A percentile compares a stretch with the other conserved stretches of the same genome.
phyloP scores from a whole-genome alignment of 2,329 filamentous ascomycete species.

The Thielaviopsis ethacetica region DNA sequence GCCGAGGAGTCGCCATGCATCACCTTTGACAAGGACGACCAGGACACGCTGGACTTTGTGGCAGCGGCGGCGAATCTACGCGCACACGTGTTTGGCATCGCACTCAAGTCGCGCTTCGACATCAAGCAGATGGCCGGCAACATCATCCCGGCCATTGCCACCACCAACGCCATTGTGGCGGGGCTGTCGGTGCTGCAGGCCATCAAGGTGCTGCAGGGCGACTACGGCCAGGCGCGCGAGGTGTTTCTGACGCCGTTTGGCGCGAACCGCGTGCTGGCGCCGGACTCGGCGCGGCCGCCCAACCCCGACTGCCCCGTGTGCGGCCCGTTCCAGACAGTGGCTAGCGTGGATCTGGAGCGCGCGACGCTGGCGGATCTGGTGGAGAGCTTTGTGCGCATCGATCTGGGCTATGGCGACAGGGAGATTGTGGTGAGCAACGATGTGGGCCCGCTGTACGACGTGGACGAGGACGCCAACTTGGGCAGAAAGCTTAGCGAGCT shows the following conservation, averaged over 20 bases:
- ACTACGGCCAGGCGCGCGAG: constrained; percentile 59
- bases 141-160: constrained; percentile 96
- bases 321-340: constrained; percentile 50
- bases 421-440: constrained; percentile 68
- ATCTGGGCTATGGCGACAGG: constrained; percentile 59
- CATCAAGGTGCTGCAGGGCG: constrained; percentile 70
- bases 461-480: constrained; percentile 76
- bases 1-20: constrained; percentile 49
- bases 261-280: constrained; percentile 38
- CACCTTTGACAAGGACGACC: constrained; percentile 91
- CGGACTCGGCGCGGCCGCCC: constrained; percentile 42
- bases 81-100: constrained; percentile 77
- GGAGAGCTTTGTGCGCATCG: constrained; percentile 49
- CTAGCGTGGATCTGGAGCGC: constrained; percentile 47
- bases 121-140: constrained; percentile 99
- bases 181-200: constrained; percentile 82
- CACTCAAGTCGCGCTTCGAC: constrained; percentile 79
- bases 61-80: constrained; percentile 79
- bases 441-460: constrained; percentile 68
- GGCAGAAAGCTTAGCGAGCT: constrained; percentile 63
- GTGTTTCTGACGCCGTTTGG: constrained; percentile 64
- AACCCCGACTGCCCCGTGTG: constrained; percentile 77
- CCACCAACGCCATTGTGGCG: constrained; percentile 92
- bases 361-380: constrained; percentile 71
- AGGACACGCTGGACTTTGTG: constrained; percentile 89